A percentile compares a stretch with the other conserved stretches of the same genome.
Evolutionary conservation across 768 basidiomycete species (phyloP).

Genomic region (Boletus reticulatus): DNA sequence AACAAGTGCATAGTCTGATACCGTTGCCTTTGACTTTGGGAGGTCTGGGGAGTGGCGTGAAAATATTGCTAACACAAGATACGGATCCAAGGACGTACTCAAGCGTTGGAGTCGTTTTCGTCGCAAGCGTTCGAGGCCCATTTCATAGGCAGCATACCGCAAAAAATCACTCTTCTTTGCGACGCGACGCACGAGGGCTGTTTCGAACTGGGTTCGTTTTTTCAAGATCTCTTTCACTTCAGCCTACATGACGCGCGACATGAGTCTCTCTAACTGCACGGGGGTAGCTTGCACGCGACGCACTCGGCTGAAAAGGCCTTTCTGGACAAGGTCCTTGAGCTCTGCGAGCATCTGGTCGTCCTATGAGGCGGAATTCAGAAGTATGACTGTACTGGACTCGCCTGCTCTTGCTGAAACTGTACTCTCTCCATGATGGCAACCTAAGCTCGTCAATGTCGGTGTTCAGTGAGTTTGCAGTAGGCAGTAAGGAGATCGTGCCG

Average conservation of each 20-base stretch:
- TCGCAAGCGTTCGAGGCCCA: conserved; percentile 78
- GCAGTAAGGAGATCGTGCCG: background rate
- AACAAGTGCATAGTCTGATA: conserved; percentile 84
- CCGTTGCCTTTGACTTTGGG: conserved; percentile 44
- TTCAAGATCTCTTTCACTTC: conserved; percentile 86
- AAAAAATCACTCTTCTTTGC: conserved; percentile 87
- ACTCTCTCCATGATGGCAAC: conserved; percentile 80
- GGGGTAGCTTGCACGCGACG: conserved; percentile 20
- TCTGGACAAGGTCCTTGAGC: conserved; percentile 88
- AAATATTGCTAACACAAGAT: background rate
- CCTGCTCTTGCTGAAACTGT: conserved; percentile 92
- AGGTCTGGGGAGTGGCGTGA: conserved; percentile 26
- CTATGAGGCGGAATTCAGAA: conserved; percentile 1
- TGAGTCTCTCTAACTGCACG: background rate
- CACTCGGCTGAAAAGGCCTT: conserved; percentile 79
- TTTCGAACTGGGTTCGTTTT: conserved; percentile 82
- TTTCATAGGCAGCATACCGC: conserved; percentile 91
- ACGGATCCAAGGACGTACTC: conserved; percentile 43
- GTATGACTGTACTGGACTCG: conserved; percentile 20
- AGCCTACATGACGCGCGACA: conserved; percentile 38
- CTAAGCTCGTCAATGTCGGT: background rate
- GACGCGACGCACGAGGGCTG: conserved; percentile 75
- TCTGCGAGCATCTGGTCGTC: conserved; percentile 81
- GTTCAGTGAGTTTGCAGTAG: background rate
- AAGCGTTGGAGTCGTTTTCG: conserved; percentile 71